phyloP scores from a whole-genome alignment of 345 rosid genomes.

The Linum usitatissimum region DNA sequence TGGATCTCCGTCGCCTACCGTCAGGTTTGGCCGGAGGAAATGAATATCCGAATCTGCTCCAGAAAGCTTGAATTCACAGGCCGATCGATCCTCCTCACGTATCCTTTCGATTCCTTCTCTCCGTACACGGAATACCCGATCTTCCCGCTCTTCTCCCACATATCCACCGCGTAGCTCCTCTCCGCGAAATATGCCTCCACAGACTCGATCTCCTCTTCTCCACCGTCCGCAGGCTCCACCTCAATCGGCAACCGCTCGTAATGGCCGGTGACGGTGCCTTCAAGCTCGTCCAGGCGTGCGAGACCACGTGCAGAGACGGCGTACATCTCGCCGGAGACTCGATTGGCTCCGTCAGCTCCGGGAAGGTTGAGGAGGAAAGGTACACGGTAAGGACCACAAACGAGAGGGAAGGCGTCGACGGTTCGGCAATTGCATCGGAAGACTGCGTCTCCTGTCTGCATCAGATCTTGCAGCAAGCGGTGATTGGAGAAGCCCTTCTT shows the following conservation, averaged over 20 bases:
- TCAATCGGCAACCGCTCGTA: slow-evolving; percentile 42
- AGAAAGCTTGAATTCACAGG: slow-evolving; percentile 54
- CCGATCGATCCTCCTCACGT: slow-evolving; percentile 54
- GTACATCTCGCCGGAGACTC: slow-evolving; percentile 65
- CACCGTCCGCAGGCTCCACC: slow-evolving; percentile 13
- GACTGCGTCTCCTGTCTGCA: slow-evolving; percentile 52
- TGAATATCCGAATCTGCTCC: slow-evolving; percentile 55
- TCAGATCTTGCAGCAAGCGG: slow-evolving; percentile 51
- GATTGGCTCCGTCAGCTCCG: slow-evolving; percentile 36
- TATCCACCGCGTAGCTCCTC: slow-evolving; percentile 41
- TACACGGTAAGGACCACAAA: slow-evolving; percentile 75
- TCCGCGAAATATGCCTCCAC: slow-evolving; percentile 67
- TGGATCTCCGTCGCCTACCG: no score
- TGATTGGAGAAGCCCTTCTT: slow-evolving; percentile 74
- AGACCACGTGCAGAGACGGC: slow-evolving; percentile 51
- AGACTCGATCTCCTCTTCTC: background rate
- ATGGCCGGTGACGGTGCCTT: slow-evolving; percentile 57
- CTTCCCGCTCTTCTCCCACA: slow-evolving; percentile 46
- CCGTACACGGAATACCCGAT: slow-evolving; percentile 40
- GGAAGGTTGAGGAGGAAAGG: slow-evolving; percentile 80
- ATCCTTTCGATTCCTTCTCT: slow-evolving; percentile 57
- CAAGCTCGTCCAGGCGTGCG: slow-evolving; percentile 55
- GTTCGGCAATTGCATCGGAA: slow-evolving; percentile 50
- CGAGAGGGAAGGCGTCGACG: slow-evolving; percentile 43
- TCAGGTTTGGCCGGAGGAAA: slow-evolving; percentile 19